Evolutionary conservation across 2,329 filamentous ascomycete species (phyloP), one percentile per base, ranked within the genome.

Genomic region (Ophiocordyceps unilateralis): DNA sequence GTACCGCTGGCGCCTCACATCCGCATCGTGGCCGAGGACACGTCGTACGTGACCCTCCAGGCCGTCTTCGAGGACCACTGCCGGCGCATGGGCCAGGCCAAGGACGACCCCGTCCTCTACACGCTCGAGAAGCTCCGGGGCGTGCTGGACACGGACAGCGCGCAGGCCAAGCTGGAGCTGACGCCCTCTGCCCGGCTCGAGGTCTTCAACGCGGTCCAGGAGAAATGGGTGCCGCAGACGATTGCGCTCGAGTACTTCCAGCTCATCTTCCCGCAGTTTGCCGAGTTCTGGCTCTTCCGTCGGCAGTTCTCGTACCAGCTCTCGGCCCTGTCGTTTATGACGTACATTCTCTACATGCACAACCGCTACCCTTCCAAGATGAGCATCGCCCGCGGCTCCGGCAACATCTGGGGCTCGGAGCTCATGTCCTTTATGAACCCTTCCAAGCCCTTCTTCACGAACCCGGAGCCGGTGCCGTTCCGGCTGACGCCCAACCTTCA

Each of bases 271-370:
- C 83, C 87, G 24, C 81, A 84, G 48, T 98, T 85, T 61, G 77
- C 83, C 39, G 88, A 95, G 54, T 95, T 96, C 69, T 98, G 89
- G 87, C 75, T 98, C 45, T 99, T 99, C 84, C 83, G 91, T 46
- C 81, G 88, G 46, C 88, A 94, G 50, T 94, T 98, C 65, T 83
- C 86, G 20, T 95, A 96, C 67, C 91, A 98, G 63, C 80, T 94
- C 47, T 89, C 91, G 19, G 78, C 88, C 2, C 73, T 96, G 49
- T 94, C 91, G 1, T 98, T 98, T 66, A 94, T 98, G 83, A 96
- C 91, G 4, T 98, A 96, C 58, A 82, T 95, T 46, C 81, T 99
- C 67, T 89, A 89, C 65, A 96, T 98, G 78, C 86, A 89, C 58
- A 86, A 86, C 59, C 83, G 91, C 24, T 94, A 91, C 61, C 93